Evolutionary conservation across 2,329 filamentous ascomycete species (phyloP).

Genomic region (Colletotrichum lupini): DNA sequence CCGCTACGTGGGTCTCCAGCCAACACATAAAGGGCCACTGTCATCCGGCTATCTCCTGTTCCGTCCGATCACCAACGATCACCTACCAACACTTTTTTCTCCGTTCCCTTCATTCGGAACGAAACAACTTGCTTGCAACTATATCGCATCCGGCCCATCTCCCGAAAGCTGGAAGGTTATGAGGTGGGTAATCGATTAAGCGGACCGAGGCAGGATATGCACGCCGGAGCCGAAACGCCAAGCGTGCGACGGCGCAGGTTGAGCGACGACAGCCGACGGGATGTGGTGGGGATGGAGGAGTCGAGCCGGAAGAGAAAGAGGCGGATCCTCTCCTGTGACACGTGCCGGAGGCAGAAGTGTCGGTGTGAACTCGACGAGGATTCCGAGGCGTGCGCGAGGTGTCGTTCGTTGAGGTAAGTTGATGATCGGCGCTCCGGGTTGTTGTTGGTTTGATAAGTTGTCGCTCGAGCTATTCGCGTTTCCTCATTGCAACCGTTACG

Average conservation of each 20-base stretch:
- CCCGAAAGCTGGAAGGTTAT: not conserved
- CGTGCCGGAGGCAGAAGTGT: slow-evolving; percentile 34
- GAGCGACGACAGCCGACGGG: slow-evolving; percentile 25
- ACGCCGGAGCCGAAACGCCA: not conserved
- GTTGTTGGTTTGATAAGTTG: not conserved
- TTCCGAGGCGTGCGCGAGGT: slow-evolving; percentile 32
- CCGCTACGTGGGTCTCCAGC: not conserved
- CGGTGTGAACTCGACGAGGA: slow-evolving; percentile 32
- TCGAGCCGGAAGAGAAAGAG: slow-evolving; percentile 30
- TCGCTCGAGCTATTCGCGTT: no score
- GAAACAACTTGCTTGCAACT: not conserved
- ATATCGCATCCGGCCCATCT: not conserved
- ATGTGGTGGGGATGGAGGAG: slow-evolving; percentile 13
- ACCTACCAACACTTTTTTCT: not conserved
- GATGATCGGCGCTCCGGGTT: not conserved
- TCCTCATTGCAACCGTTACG: not conserved
- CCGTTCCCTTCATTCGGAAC: not conserved
- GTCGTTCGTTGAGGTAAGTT: slow-evolving; percentile 32
- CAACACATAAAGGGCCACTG: not conserved
- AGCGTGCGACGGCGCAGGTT: slow-evolving; percentile 15
- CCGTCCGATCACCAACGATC: slow-evolving; percentile 5
- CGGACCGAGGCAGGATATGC: not conserved
- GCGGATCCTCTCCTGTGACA: slow-evolving; percentile 34
- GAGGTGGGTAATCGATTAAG: not conserved
- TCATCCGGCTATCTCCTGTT: slow-evolving; percentile 28